These are phyloP conservation scores for Cystoderma amianthinum DNA, from an alignment of 768 basidiomycete genomes.

Conservation along the genomic window DNA sequence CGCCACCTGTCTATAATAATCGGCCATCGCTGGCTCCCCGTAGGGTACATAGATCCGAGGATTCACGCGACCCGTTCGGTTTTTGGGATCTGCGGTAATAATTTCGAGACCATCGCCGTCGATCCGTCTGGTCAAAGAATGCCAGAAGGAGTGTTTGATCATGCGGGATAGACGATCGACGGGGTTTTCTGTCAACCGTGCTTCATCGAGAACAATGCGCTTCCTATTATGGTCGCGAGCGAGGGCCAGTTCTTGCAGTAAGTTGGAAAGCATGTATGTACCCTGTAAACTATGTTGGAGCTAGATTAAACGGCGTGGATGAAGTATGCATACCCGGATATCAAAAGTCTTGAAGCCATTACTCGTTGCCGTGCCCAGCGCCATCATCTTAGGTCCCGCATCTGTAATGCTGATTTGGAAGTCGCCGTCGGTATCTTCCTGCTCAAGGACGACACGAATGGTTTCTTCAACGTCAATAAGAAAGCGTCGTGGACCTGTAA, in stretches of 20 bases:
- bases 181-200: constrained; percentile 95
- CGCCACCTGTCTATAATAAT: constrained; percentile 91
- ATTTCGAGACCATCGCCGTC: constrained; percentile 97
- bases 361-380: constrained; percentile 92
- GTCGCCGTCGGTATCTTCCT: constrained; percentile 96
- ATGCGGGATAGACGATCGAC: constrained; percentile 94
- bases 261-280: constrained; percentile 98
- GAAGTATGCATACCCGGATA: constrained; percentile 58
- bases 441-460: constrained; percentile 91
- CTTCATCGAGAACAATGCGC: constrained; percentile 97
- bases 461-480: constrained; percentile 98
- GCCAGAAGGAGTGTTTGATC: constrained; percentile 99
- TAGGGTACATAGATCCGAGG: constrained; percentile 95
- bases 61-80: constrained; percentile 82
- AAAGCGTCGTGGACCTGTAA: constrained; percentile 78
- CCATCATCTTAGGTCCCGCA: constrained; percentile 93
- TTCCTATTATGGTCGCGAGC: constrained; percentile 93
- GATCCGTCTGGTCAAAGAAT: constrained; percentile 91
- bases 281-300: constrained; percentile 43
- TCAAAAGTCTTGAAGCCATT: constrained; percentile 99
- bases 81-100: constrained; percentile 97
- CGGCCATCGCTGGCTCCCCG: constrained; percentile 89
- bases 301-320: background rate
- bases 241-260: constrained; percentile 96
- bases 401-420: constrained; percentile 96